Base-by-base conservation (phyloP, 148 eudicot species). In the Linanthus parryae region DNA sequence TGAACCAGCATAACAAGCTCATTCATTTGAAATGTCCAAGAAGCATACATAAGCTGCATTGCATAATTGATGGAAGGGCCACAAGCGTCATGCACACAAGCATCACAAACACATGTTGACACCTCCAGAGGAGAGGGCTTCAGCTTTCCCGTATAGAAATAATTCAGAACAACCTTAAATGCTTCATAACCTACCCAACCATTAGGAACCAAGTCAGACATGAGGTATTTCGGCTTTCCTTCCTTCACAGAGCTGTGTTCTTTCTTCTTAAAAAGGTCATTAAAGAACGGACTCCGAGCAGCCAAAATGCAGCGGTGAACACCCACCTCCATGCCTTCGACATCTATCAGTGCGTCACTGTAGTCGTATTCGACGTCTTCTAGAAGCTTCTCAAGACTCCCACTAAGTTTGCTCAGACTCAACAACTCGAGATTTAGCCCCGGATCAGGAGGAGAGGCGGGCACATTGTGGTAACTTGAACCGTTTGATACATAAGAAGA, bases 221-320 rank as follows among this genome's bases (percentile, higher is more conserved):
- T 43, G 23, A 4, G 24, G 21, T 43, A 43, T 20, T 13, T 43
- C 11, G 25, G 25, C 10, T 43, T 43, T 12, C 25, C 46, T 43
- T 43, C 46, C 12, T 43, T 43, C 46, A 5, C 11, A 43, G 11
- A 20, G 46, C 24, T 19, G 3, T 7, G 13, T 5, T 19, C 3
- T 18, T 13, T 3, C 25, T 43, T 43, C 25, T 43, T 20, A 20
- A 43, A 43, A 2, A 43, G 46, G 3, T 43, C 11, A 9, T 43
- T 23, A 12, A 43, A 43, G 21, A 43, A 43, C 21, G 25, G 24
- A 43, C 46, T 43, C 46, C 46, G 46, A 3, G 46, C 46, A 43
- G 46, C 46, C 25, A 43, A 20, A 18, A 43, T 43, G 13, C 46
- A 43, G 2, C 46, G 8, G 10, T 43, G 46, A 18, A 43, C 46